Base-by-base conservation (phyloP, 768 basidiomycete genomes). In the Lactarius hengduanensis region DNA sequence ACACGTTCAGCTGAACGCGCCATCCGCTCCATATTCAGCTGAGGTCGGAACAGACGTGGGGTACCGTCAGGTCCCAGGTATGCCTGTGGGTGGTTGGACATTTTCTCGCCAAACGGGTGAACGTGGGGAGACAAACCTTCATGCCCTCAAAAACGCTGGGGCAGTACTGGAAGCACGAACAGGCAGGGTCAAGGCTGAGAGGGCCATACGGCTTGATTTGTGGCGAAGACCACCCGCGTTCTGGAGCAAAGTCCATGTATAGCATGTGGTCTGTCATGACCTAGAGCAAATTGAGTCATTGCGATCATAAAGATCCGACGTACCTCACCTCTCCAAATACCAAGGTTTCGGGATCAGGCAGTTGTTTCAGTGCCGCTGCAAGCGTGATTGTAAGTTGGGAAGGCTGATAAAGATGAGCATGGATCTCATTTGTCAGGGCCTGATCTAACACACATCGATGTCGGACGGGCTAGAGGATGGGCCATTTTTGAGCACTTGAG, bases 21-120 rank as follows among this genome's bases (percentile, higher is more conserved):
- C 76, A 98, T 82, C 32, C 95, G 88, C 32, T 82, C 83, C 92
- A 96, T 94, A 76, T 96, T 96, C 75, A 83, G 77, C 36, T 91
- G 81, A 0, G 94, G 94, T 38, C 94, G 80, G 81, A 97, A 97
- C 43, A 96, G 77, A 8, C 90, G 81, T 1, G 87, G 82, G 59
- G 84, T 83, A 1, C 92, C 93, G 65, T 91, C 81, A n/a, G 85
- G 83, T 11, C 85, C 87, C 1, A 84, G 65, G 74, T 90, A 91
- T 0, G 91, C 90, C 86, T 90, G 45, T 16, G 20, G 18, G 2
- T 26, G 32, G 18, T 16, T 62, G 43, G 30, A 30, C 2, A 40
- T 56, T 59, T 40, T 32, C 11, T 26, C 54, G n/a, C 38, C 4
- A 26, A 63, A 2, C 30, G 20, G 13, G 63, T n/a, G 22, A 36